Evolutionary conservation across 2,329 filamentous ascomycete species (phyloP), one percentile per base, ranked within the genome.

Genomic region (Lecanicillium sp.): DNA sequence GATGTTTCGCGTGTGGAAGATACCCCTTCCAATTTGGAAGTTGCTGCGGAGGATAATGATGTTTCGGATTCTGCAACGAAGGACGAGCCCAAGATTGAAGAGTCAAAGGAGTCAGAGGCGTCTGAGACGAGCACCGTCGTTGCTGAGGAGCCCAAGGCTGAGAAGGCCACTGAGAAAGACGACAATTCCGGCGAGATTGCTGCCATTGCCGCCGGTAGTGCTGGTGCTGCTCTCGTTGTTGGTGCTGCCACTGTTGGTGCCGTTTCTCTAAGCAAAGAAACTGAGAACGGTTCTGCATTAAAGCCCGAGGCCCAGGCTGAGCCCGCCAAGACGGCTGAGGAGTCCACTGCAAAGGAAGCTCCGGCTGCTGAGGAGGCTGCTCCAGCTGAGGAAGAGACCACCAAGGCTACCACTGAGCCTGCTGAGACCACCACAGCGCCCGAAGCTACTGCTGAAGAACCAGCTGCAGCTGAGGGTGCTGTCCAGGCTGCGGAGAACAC

Each of bases 51-150:
- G 38, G 29, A 41, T 24, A 29, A 45, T 35, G 43, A 36, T 26
- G 39, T 43, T 39, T 14, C 11, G 39, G 44, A 43, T 33, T 17
- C 44, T 41, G 32, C 26, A 38, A 26, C 36, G 43, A 44, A 42
- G 35, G 38, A 42, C 24, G 30, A 38, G 19, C 3, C 14, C 11
- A 19, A 45, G 29, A 14, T 35, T 21, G 41, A 50, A 38, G 48
- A 45, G 41, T 39, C 46, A 33, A 44, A 49, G 33, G 46, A 43
- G 40, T 27, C 46, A 32, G 46, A 43, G 32, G 19, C 39, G 27
- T 44, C 41, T 15, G 47, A 44, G 30, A 44, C 35, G 15, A 49
- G 40, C 33, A 44, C 47, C 26, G 41, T 44, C 14, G 47, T 49
- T n/a, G 40, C 40, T 30, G 47, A 44, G 1, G 48, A 45, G 37